These are phyloP conservation scores for Akebia trifoliata DNA, from an alignment of 164 flowering plant genomes.

Conservation along the genomic window DNA sequence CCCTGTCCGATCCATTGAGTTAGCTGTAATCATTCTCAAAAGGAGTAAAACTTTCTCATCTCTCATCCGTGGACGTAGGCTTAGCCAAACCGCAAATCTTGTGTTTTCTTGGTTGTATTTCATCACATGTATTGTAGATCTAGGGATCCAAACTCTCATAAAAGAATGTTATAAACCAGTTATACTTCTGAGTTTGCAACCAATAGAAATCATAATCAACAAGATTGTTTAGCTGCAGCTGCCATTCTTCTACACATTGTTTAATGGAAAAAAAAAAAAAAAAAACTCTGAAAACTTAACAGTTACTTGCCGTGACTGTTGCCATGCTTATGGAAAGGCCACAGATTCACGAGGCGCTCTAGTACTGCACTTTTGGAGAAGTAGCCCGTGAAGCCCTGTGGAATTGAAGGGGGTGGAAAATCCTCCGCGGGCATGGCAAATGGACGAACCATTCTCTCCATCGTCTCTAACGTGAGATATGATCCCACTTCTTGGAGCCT, in stretches of 20 bases:
- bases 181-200: too few relatives aligned
- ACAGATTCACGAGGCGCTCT: conserved; percentile 86
- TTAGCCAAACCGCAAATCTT: too few relatives aligned
- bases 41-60: too few relatives aligned
- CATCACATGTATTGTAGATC: too few relatives aligned
- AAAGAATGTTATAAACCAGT: too few relatives aligned
- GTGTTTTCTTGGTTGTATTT: too few relatives aligned
- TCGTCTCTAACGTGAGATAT: conserved; percentile 70
- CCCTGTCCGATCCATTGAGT: too few relatives aligned
- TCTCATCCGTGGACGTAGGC: too few relatives aligned
- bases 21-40: too few relatives aligned
- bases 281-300: not conserved
- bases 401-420: conserved; percentile 73
- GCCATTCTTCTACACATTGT: not conserved
- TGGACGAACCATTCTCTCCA: conserved; percentile 84
- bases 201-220: too few relatives aligned
- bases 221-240: too few relatives aligned
- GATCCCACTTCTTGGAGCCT: conserved; percentile 95
- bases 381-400: conserved; percentile 92
- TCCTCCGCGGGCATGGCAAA: conserved; percentile 99
- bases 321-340: conserved; percentile 87
- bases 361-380: conserved; percentile 87
- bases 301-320: conserved; percentile 41
- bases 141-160: too few relatives aligned
- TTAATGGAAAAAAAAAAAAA: not conserved